Conservation (phyloP, 73 alveolate genomes). For the Blepharisma japonicum region DNA sequence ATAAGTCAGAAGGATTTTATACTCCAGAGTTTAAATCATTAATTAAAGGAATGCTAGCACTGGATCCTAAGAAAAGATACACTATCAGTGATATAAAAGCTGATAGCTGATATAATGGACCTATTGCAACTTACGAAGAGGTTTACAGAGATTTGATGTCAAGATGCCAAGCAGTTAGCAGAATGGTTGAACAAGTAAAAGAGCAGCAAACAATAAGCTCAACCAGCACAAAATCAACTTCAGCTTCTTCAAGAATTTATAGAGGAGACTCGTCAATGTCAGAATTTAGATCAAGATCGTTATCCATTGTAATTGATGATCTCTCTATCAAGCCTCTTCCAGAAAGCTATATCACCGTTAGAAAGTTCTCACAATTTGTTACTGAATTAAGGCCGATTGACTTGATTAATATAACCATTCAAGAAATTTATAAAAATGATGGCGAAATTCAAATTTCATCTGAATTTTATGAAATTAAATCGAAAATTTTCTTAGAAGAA, state of each 20-base stretch:
- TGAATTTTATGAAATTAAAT: too few relatives aligned
- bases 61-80: conserved; percentile 28
- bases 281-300: not conserved
- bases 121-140: not conserved
- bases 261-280: not conserved
- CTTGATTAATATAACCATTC: too few relatives aligned
- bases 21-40: conserved; percentile 12
- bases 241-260: not conserved
- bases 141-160: not conserved
- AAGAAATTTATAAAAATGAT: too few relatives aligned
- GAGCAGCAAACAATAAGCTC: not conserved
- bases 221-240: not conserved
- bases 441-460: too few relatives aligned
- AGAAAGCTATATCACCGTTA: not conserved
- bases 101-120: conserved; percentile 31
- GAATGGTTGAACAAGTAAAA: not conserved
- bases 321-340: not conserved
- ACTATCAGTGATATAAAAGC: conserved; percentile 29
- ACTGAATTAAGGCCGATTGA: not conserved
- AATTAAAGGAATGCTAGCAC: conserved; percentile 20
- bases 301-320: conserved; percentile 1
- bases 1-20: not conserved
- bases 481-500: too few relatives aligned
- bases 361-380: not conserved
- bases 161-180: not conserved